Base-by-base conservation (phyloP, 2,329 filamentous ascomycete genomes). In the Penicillium sp. region DNA sequence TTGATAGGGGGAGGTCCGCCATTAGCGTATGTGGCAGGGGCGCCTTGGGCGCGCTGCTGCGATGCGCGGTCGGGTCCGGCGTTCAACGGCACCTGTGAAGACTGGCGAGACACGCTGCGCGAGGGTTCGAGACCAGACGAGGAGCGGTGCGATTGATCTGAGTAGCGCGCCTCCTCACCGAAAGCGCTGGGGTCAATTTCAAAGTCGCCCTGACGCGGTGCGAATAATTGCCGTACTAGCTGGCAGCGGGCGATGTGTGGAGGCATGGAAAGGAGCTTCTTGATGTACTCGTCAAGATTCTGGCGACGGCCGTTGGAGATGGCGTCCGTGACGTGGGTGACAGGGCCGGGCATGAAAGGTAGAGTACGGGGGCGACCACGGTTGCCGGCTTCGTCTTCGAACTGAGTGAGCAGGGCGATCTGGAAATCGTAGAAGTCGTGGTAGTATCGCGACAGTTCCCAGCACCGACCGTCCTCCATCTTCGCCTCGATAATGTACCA, bases 341-440 rank as follows among this genome's bases (percentile, higher is more conserved):
- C 94, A 3, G 95, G 95, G 6, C 95, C 95, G 10, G 95, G 95
- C 95, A 99, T 99, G 76, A 96, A 98, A 1, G 95, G 95, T 13
- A 99, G 79, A 8, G 90, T 92, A 58, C 95, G 89, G 73, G 90
- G 89, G 72, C 93, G 81, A 48, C 89, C 89, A 19, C 89, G 90
- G 72, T 96, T 95, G 57, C 95, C 95, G 40, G 95, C 94, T 77
- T 98, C 95, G 38, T 91, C 88, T 25, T 95, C 94, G 72, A 97
- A 98, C 49, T 86, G 92, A 48, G 93, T 94, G 52, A 99, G 86
- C 8, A 99, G 87, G 35, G 93, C 92, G 73, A 98, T 98, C 76
- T 99, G 95, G 76, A 98, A 94, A 76, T 98, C 95, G 79, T 98
- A 99, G 74, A 99, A 99, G 79, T 98, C 95, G 76, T 98, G 93